These are phyloP conservation scores for Rubroshorea leprosula DNA, from an alignment of 345 rosid genomes.

Conservation along the genomic window DNA sequence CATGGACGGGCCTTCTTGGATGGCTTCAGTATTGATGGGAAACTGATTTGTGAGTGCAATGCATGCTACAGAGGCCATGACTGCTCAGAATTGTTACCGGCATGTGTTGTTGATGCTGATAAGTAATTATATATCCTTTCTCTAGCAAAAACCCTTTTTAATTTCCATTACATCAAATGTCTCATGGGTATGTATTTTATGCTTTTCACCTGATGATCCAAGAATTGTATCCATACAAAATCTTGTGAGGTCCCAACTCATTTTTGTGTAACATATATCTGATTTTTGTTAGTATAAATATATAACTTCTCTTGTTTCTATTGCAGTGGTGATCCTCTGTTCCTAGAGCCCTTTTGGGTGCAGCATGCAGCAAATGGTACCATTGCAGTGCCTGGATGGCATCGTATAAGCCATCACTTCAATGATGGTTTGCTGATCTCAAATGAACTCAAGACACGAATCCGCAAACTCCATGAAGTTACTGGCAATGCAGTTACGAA, in stretches of 20 bases:
- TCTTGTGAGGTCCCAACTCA: too few species aligned
- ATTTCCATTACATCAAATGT: too few species aligned
- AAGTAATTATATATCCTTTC: conserved; percentile 24
- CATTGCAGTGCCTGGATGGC: conserved; percentile 48
- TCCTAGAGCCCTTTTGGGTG: conserved; percentile 54
- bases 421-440: conserved; percentile 20
- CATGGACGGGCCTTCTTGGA: conserved; percentile 71
- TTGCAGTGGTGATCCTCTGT: conserved; percentile 54
- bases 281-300: too few species aligned
- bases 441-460: conserved; percentile 33
- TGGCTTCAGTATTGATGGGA: conserved; percentile 28
- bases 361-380: conserved; percentile 41
- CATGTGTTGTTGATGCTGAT: conserved; percentile 43
- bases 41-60: conserved; percentile 59
- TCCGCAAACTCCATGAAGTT: conserved; percentile 39
- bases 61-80: conserved; percentile 46
- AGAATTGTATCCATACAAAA: too few species aligned
- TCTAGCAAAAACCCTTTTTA: too few species aligned
- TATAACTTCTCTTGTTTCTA: too few species aligned
- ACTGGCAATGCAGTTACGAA: conserved; percentile 54
- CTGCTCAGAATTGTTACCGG: conserved; percentile 41
- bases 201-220: background rate
- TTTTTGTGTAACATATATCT: too few species aligned
- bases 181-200: too few species aligned
- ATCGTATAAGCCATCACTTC: conserved; percentile 43